Conservation (phyloP, 495 filamentous ascomycete species). For the Usnea hakonensis region DNA sequence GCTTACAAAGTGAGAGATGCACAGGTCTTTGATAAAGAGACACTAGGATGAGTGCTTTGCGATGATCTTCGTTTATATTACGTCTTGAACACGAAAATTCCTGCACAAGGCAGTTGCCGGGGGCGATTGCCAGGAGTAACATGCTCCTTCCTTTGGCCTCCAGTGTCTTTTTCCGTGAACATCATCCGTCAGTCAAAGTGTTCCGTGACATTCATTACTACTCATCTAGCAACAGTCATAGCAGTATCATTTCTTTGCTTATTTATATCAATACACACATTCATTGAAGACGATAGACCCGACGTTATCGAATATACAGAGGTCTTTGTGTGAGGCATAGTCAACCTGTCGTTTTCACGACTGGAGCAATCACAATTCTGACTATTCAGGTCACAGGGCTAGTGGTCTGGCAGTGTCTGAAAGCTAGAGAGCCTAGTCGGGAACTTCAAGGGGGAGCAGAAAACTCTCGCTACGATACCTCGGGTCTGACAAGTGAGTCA, state of each 20-base stretch:
- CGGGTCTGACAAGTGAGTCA: slow-evolving; percentile 5
- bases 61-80: slow-evolving; percentile 2
- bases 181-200: background rate
- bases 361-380: background rate
- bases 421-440: background rate
- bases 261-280: background rate
- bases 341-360: background rate
- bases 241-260: background rate
- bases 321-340: background rate
- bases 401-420: background rate
- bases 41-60: background rate
- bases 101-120: background rate
- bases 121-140: background rate
- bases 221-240: slow-evolving; percentile 1
- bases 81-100: background rate
- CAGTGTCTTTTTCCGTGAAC: background rate
- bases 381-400: background rate
- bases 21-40: background rate
- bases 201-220: slow-evolving; percentile 1
- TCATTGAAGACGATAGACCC: background rate
- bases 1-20: background rate
- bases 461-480: slow-evolving; percentile 1
- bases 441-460: background rate
- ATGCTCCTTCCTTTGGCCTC: background rate
- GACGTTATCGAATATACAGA: background rate